phyloP scores from a whole-genome alignment of 345 rosid species.

The Eucalyptus pauciflora region DNA sequence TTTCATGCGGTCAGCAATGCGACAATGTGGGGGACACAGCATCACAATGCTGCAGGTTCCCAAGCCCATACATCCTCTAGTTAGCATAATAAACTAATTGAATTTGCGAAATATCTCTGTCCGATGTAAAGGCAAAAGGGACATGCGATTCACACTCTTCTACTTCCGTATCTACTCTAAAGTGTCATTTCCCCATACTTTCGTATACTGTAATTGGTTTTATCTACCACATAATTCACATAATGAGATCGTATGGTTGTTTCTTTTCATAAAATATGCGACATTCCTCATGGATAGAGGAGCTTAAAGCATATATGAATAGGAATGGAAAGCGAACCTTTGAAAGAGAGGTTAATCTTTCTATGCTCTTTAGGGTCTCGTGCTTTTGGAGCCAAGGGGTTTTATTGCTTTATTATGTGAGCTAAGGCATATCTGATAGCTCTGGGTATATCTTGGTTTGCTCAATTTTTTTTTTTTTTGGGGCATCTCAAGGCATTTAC shows the following conservation, averaged over 20 bases:
- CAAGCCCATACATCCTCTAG: neutral
- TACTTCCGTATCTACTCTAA: neutral
- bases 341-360: neutral
- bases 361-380: neutral
- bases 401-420: neutral
- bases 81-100: neutral
- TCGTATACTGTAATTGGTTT: neutral
- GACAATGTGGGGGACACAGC: neutral
- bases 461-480: neutral
- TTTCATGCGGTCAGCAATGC: neutral
- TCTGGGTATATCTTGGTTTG: neutral
- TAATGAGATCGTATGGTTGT: neutral
- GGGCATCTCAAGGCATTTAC: neutral
- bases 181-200: neutral
- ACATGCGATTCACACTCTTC: neutral
- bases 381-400: neutral
- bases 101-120: neutral
- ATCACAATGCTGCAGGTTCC: neutral
- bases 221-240: neutral
- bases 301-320: neutral
- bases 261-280: neutral
- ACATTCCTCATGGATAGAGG: neutral
- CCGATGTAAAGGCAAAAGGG: neutral
- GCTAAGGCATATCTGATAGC: neutral
- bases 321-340: neutral